Evolutionary conservation across 2,329 filamentous ascomycete species (phyloP), one percentile per base, ranked within the genome.

Genomic region (Pyricularia pennisetigena): DNA sequence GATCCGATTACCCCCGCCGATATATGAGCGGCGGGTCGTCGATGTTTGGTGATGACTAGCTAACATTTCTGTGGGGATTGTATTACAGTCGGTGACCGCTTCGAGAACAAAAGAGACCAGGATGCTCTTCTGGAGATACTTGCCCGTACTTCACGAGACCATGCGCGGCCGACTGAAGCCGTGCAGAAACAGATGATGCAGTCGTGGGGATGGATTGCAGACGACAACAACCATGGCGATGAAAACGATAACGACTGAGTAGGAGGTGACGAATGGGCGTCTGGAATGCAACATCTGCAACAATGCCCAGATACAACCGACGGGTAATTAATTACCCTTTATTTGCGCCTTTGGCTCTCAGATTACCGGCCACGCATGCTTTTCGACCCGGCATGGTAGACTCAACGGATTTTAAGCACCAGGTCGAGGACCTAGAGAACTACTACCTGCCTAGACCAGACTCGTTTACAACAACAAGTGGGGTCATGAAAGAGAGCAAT

Each of bases 101-200:
- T 78, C 68, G 70, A 71, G 28, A 69, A 74, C 4, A 69, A 69
- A 20, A 26, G 59, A 12, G 76, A 78, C 68, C 76, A 76, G 54
- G 69, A 74, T 41, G 74, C 74, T 2, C 73, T 77, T 68, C 64
- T 78, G 2, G 70, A 74, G 10, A 72, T 78, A 30, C 71, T 78
- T 8, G 71, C 71, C 9, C 70, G 70, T 30, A 77, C 76, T 0
- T 75, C 78, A 30, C 71, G 69, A 16, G 72, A 75, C 29, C 76
- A 78, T 64, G 74, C 73, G 8, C 73, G 76, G 9, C 76, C 76
- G 4, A 78, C 76, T 3, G 72, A 74, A 66, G 69, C 70, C 0
- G 74, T 77, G 28, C 75, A 75, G 68, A 69, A 70, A 28, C 70
- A 75, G 59, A 73, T 77, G 72, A 74, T 72, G 70, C 70, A 70